Base-by-base conservation (phyloP, 140 eudicot species). In the Stevia rebaudiana region DNA sequence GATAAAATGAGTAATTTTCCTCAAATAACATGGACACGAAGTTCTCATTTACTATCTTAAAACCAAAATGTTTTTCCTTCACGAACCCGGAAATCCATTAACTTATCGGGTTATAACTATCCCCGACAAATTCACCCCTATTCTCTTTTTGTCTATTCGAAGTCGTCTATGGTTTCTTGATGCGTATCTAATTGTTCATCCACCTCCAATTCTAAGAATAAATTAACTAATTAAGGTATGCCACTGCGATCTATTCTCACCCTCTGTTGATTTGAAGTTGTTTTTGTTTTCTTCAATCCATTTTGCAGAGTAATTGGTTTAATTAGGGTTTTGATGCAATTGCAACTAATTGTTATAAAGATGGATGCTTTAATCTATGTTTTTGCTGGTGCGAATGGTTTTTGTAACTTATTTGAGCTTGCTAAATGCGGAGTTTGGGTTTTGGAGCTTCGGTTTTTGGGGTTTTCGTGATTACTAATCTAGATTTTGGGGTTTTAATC, bases 61-160 rank as follows among this genome's bases (percentile, higher is more conserved):
- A 28, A 43, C 21, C 0, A 42, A 42, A 42, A 1, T 1, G 10
- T 15, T 21, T 53, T 53, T 53, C 0, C 19, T 25, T 0, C 13
- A 39, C 40, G 28, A 28, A 54, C 40, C 61, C 40, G 40, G 61
- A n/a, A 25, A 54, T 8, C 61, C 55, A 28, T 8, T 2, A 55
- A 25, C 11, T 53, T 53, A 53, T 53, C 61, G 61, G 61, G 61
- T 53, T 55, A 28, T 55, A 55, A 55, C 62, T 28, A 55, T 2
- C 10, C 37, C 61, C 61, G 61, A 25, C 61, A 25, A 25, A 4
- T 25, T 53, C 19, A 12, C 19, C 61, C 60, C 30, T 8, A 43
- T 48, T 48, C 12, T 17, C 54, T 25, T 30, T 30, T 54, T 28
- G 39, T 16, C 43, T 56, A 15, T 15, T 0, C 44, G 25, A 56